Conservation (phyloP, 495 filamentous ascomycete species). For the Staphylotrichum tortipilum region DNA sequence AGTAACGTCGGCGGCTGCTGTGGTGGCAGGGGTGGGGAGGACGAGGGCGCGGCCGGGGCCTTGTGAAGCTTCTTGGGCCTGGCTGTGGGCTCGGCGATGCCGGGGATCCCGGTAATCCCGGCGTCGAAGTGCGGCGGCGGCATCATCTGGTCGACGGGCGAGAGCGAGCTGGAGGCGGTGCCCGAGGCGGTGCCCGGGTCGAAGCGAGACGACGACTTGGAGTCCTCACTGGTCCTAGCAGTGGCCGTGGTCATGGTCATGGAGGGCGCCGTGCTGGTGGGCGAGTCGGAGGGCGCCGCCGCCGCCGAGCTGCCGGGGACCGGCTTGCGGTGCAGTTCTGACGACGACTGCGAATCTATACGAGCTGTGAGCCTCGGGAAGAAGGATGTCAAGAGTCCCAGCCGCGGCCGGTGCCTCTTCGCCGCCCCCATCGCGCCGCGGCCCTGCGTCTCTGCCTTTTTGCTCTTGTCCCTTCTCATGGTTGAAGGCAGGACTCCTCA, state of each 20-base stretch:
- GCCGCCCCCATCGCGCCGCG: slow-evolving; percentile 1
- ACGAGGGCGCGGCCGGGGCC: slow-evolving; percentile 7
- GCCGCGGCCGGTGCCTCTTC: slow-evolving; percentile 9
- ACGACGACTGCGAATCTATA: slow-evolving; percentile 1
- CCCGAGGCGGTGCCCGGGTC: neutral
- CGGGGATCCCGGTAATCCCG: too few species aligned
- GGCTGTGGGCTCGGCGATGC: too few species aligned
- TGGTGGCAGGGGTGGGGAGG: slow-evolving; percentile 4
- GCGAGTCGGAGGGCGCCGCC: slow-evolving; percentile 1
- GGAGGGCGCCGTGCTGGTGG: neutral
- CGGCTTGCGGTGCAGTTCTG: slow-evolving; percentile 11
- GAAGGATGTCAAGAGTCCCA: slow-evolving; percentile 10
- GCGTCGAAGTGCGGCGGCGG: too few species aligned
- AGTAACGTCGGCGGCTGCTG: neutral
- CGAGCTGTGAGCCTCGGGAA: slow-evolving; percentile 15
- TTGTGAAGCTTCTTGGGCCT: slow-evolving; percentile 20
- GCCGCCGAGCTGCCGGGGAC: slow-evolving; percentile 4
- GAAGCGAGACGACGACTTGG: slow-evolving; percentile 5
- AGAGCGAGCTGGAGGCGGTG: neutral
- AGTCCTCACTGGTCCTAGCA: slow-evolving; percentile 2
- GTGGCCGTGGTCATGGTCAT: neutral
- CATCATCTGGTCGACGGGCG: slow-evolving; percentile 2
- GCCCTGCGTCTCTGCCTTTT: neutral
- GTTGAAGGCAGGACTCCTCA: too few species aligned
- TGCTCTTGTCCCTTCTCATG: neutral